Evolutionary conservation across 371 early-diverging fungal species (phyloP), one percentile per base, ranked within the genome.

Genomic region (Apophysomyces variabilis): DNA sequence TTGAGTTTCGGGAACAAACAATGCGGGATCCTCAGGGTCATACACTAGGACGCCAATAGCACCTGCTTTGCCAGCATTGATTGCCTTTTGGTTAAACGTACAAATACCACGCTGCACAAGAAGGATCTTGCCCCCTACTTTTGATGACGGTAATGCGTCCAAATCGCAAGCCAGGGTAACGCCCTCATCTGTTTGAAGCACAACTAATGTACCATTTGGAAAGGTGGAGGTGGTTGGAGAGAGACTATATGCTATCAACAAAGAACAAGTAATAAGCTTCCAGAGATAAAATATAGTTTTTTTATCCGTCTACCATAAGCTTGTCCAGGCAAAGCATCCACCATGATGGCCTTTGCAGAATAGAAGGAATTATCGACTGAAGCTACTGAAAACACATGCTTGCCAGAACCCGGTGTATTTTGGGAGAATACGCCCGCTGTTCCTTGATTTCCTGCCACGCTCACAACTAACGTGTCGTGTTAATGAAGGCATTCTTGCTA

Each of bases 391-490:
- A 91, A 67, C 0, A 79, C 84, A n/a, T 68, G 70, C 7, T 62
- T 58, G 0, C 79, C 78, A 35, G 85, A 76, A 8, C 79, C 83
- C 13, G 90, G 88, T 1, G 83, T 65, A 7, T 74, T 73, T 13
- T 75, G 73, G 14, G 76, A 64, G 63, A 68, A 84, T 12, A 79
- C 65, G 7, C 92, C 92, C 2, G 73, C 64, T 3, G 32, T 36
- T 3, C 89, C 89, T 43, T 83, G 73, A 62, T 91, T 91, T 7
- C 90, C 89, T 5, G 77, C 77, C 16, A 90, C 86, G 12, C 77
- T 73, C 11, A 88, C 82, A 13, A 90, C 75, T 75, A 62, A 18
- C 11, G 26, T 50, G 21, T 21, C 1, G 54, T 5, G 21, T 21
- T 50, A 50, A 21, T 18, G 13, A 13, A 13, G 16, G 54, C 54